Evolutionary conservation across 192 early-diverging fungal genomes (phyloP).

Genomic region (Podila horticola): DNA sequence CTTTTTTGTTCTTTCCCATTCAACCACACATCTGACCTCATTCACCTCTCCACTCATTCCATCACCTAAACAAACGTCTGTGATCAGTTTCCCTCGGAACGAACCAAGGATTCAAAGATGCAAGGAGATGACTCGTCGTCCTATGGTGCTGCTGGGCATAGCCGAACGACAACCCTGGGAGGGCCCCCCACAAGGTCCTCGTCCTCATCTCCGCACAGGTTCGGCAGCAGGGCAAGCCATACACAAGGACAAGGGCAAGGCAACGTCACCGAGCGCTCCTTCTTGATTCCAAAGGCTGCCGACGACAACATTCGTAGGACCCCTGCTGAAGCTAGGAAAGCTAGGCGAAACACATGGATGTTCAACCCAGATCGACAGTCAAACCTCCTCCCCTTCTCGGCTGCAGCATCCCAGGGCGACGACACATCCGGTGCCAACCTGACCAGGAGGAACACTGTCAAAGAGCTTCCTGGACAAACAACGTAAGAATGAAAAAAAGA

Average conservation of each 20-base stretch:
- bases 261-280: constrained; percentile 5
- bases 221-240: background rate
- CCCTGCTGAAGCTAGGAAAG: background rate
- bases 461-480: constrained; percentile 47
- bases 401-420: background rate
- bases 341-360: constrained; percentile 15
- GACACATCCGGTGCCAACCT: constrained; percentile 4
- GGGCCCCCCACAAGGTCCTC: background rate
- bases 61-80: background rate
- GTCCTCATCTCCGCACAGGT: background rate
- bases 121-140: constrained; percentile 18
- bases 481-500: constrained; percentile 7
- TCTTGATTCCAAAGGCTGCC: constrained; percentile 6
- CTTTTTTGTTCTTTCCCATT: background rate
- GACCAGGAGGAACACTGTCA: constrained; percentile 2
- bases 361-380: constrained; percentile 8
- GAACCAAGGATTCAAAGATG: background rate
- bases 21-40: background rate
- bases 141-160: constrained; percentile 16
- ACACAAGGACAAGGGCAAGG: too few species aligned
- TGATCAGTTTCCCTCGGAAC: background rate
- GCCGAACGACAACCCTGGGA: constrained; percentile 5
- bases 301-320: background rate
- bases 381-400: background rate
- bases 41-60: background rate